phyloP scores from a whole-genome alignment of 495 filamentous ascomycete species.

The Hypoxylon cercidicola region DNA sequence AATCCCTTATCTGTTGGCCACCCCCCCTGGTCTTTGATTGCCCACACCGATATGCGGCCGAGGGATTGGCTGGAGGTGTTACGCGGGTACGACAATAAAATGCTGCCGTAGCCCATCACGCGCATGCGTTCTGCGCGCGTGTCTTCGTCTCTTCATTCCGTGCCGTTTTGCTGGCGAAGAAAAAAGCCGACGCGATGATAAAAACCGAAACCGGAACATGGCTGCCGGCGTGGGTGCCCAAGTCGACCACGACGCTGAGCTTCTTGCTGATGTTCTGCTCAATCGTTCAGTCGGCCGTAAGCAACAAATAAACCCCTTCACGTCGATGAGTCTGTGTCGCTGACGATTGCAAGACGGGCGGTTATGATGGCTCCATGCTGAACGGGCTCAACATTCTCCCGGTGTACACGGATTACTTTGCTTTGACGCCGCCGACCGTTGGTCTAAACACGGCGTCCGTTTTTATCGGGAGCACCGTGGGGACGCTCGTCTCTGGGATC shows the following conservation, averaged over 20 bases:
- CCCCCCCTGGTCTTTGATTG: constrained; percentile 1
- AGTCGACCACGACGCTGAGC: constrained; percentile 54
- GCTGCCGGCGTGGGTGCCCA: constrained; percentile 63
- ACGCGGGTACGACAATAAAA: constrained; percentile 6
- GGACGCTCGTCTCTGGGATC: constrained; percentile 50
- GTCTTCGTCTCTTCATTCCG: neutral
- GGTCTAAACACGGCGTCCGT: constrained; percentile 60
- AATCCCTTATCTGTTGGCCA: constrained; percentile 13
- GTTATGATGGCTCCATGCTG: constrained; percentile 63
- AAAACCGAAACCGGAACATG: constrained; percentile 57
- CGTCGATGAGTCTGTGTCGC: constrained; percentile 48
- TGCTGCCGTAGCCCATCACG: constrained; percentile 3
- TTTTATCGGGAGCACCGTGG: constrained; percentile 56
- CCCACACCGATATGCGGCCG: constrained; percentile 8
- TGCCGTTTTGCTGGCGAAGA: neutral
- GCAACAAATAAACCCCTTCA: neutral
- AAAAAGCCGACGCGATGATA: constrained; percentile 43
- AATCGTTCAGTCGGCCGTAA: constrained; percentile 58
- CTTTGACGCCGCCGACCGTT: constrained; percentile 53
- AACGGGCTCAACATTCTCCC: constrained; percentile 64
- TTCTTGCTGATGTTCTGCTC: constrained; percentile 58
- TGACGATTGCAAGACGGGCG: constrained; percentile 71
- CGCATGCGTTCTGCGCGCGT: neutral
- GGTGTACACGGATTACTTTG: constrained; percentile 61
- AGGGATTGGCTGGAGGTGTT: constrained; percentile 9